A percentile compares a stretch with the other conserved stretches of the same genome.
Conservation (phyloP, 2,329 filamentous ascomycete genomes). For the Aspergillus fumigatiaffinis region DNA sequence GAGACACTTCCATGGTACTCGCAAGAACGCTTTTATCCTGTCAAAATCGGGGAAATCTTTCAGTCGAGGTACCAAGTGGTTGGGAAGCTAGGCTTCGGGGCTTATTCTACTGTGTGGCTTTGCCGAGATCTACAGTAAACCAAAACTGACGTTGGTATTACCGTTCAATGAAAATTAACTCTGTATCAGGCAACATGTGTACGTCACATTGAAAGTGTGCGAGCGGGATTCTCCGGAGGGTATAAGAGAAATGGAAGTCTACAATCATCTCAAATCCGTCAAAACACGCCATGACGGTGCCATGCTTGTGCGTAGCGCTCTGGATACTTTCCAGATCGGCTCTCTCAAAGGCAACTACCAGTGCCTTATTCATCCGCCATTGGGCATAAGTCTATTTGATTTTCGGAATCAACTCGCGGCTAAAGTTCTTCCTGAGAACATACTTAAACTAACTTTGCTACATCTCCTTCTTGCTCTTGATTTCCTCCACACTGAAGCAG, state of each 20-base stretch:
- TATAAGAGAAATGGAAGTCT: background rate
- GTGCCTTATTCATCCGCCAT: slow-evolving; percentile 4
- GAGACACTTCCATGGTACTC: slow-evolving; percentile 5
- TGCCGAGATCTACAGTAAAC: slow-evolving; percentile 12
- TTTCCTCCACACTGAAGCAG: slow-evolving; percentile 4
- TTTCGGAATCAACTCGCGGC: background rate
- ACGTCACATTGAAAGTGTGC: slow-evolving; percentile 9
- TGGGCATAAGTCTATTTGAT: slow-evolving; percentile 1
- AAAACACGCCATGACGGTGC: background rate
- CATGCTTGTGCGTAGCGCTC: background rate
- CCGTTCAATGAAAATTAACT: no score
- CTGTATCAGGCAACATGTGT: background rate
- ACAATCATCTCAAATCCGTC: background rate
- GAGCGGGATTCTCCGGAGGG: slow-evolving; percentile 6
- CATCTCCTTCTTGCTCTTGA: slow-evolving; percentile 5
- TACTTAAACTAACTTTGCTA: background rate
- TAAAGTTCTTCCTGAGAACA: background rate
- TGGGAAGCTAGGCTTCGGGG: slow-evolving; percentile 6
- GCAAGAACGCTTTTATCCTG: slow-evolving; percentile 1
- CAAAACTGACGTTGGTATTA: no score
- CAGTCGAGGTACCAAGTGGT: slow-evolving; percentile 6
- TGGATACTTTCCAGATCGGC: slow-evolving; percentile 3
- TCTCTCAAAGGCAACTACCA: background rate
- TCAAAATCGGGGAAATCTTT: slow-evolving; percentile 9
- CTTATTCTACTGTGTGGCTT: slow-evolving; percentile 8